These are phyloP conservation scores for Auricularia heimuer DNA, from an alignment of 768 basidiomycete species.

Conservation along the genomic window DNA sequence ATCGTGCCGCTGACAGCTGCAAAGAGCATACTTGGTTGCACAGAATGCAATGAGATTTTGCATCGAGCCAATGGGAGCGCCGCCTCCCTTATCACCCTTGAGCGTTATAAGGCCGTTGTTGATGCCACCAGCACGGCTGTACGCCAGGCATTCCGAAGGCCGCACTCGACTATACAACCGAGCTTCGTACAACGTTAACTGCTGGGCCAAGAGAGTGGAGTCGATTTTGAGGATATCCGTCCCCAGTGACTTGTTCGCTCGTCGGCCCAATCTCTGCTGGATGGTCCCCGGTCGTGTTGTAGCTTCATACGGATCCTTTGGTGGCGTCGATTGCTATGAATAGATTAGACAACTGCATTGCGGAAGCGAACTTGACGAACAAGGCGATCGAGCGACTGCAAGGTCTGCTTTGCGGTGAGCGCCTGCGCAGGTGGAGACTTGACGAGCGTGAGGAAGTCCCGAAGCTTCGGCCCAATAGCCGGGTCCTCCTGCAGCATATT, in stretches of 20 bases:
- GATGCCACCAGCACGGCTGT: neutral
- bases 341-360: neutral
- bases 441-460: constrained; percentile 41
- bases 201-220: constrained; percentile 63
- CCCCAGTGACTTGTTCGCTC: constrained; percentile 40
- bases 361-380: constrained; percentile 27
- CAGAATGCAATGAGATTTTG: constrained; percentile 31
- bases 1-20: constrained; percentile 9
- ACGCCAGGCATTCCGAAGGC: constrained; percentile 59
- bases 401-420: constrained; percentile 36
- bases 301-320: constrained; percentile 9
- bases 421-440: constrained; percentile 30
- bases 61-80: constrained; percentile 30
- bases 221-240: constrained; percentile 58
- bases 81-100: constrained; percentile 24
- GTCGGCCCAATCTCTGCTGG: constrained; percentile 10
- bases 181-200: constrained; percentile 69
- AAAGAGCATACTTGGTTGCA: constrained; percentile 36
- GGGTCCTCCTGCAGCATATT: constrained; percentile 56
- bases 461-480: constrained; percentile 45
- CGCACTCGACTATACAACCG: constrained; percentile 59
- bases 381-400: constrained; percentile 43
- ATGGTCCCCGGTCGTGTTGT: constrained; percentile 16
- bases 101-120: constrained; percentile 36
- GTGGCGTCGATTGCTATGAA: constrained; percentile 5